phyloP scores from a whole-genome alignment of 805 yeast species.

The Millerago galiae region DNA sequence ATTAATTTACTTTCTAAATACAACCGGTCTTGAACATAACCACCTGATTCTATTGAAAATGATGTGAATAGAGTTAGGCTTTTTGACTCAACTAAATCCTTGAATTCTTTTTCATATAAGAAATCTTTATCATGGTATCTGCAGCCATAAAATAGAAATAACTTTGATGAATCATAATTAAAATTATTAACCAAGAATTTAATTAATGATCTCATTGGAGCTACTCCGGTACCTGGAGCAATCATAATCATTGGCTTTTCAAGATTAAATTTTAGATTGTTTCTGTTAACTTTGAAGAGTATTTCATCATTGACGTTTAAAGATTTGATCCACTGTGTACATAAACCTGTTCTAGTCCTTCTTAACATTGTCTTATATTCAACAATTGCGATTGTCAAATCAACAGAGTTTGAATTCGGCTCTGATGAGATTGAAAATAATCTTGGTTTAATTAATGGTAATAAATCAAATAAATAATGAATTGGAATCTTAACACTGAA shows the following conservation, averaged over 20 bases:
- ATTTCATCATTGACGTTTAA: constrained; percentile 44
- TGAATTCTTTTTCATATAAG: constrained; percentile 55
- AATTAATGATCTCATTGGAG: constrained; percentile 79
- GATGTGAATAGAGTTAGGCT: constrained; percentile 37
- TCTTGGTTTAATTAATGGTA: constrained; percentile 78
- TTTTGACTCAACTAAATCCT: constrained; percentile 25
- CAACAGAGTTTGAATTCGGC: constrained; percentile 38
- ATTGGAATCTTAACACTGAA: constrained; percentile 69
- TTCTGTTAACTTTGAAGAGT: constrained; percentile 43
- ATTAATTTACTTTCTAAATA: constrained; percentile 44
- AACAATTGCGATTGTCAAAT: constrained; percentile 76
- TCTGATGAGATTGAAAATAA: constrained; percentile 77
- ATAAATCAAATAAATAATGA: constrained; percentile 64
- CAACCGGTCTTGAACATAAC: constrained; percentile 75
- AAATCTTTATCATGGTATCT: constrained; percentile 61
- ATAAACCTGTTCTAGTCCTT: constrained; percentile 70
- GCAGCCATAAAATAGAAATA: constrained; percentile 70
- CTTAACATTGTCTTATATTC: constrained; percentile 79
- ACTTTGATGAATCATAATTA: constrained; percentile 21
- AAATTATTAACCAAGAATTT: constrained; percentile 27
- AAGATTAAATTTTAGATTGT: constrained; percentile 34
- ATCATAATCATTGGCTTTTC: constrained; percentile 57
- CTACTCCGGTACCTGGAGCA: constrained; percentile 95
- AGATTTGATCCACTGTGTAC: constrained; percentile 66
- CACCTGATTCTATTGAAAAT: constrained; percentile 47